phyloP scores from a whole-genome alignment of 2,329 filamentous ascomycete species.

The Colletotrichum melonis region DNA sequence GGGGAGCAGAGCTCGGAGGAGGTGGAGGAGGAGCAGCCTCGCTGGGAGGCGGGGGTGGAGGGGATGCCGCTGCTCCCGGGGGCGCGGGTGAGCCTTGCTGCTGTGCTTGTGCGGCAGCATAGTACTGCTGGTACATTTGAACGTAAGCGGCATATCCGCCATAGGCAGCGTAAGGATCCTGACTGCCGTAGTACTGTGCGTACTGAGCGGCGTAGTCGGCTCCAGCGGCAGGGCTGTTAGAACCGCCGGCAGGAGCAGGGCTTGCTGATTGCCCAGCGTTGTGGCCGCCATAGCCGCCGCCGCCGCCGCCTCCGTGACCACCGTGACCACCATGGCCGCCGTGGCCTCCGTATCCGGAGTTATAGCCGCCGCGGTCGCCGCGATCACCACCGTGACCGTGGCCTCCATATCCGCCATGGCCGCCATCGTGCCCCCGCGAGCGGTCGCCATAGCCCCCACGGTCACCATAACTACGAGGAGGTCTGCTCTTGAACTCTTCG shows the following conservation, averaged over 20 bases:
- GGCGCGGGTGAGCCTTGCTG: slow-evolving; percentile 57
- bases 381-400: slow-evolving; percentile 49
- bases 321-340: slow-evolving; percentile 53
- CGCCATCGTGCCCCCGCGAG: slow-evolving; percentile 51
- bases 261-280: slow-evolving; percentile 37
- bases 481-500: slow-evolving; percentile 88
- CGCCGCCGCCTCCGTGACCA: slow-evolving; percentile 52
- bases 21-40: slow-evolving; percentile 75
- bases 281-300: slow-evolving; percentile 42
- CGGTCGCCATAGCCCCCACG: slow-evolving; percentile 57
- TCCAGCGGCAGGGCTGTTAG: slow-evolving; percentile 50
- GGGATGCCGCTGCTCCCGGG: slow-evolving; percentile 59
- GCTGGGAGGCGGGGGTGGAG: slow-evolving; percentile 68
- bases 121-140: slow-evolving; percentile 81
- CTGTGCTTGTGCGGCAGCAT: slow-evolving; percentile 64
- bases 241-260: slow-evolving; percentile 40
- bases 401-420: slow-evolving; percentile 45
- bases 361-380: slow-evolving; percentile 43
- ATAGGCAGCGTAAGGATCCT: slow-evolving; percentile 90
- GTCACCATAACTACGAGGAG: slow-evolving; percentile 71
- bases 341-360: slow-evolving; percentile 42
- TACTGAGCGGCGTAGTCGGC: slow-evolving; percentile 84
- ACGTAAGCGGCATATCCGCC: slow-evolving; percentile 86
- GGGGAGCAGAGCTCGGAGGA: slow-evolving; percentile 65
- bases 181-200: slow-evolving; percentile 80